Evolutionary conservation across 2,329 filamentous ascomycete species (phyloP), one percentile per base, ranked within the genome.

Genomic region (Eutypella sp.): DNA sequence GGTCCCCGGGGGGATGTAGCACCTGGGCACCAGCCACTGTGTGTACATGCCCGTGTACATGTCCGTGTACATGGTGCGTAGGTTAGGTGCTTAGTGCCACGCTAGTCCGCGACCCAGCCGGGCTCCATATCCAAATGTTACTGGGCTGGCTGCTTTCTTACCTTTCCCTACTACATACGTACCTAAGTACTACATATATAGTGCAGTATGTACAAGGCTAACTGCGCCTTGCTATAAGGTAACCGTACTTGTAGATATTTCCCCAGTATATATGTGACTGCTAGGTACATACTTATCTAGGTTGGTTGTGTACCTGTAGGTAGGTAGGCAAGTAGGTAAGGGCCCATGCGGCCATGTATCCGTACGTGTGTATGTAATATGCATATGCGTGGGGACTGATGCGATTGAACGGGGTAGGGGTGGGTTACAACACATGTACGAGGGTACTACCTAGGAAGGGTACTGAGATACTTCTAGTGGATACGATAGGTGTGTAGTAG

Each of bases 11-110:
- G 20, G 34, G 11, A 37, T 16, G 13, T 6, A 19, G 5, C 22
- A 39, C 15, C 3, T 16, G 15, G 6, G 36, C 36, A 39, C 36
- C 20, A 39, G 36, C 36, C 36, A 39, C 20, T 39, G 20, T 39
- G 36, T 20, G 36, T 24, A 19, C 23, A 3, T 5, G 29, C 16
- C 23, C 18, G 15, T 34, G 15, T 34, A 16, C 15, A 16, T 3
- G 31, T 16, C 15, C 31, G n/a, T 29, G 25, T 29, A 13, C 7
- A 13, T 29, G 25, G 7, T 19, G 9, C 15, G 36, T 18, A 22
- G 20, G 36, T 23, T 38, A 38, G 36, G 36, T 38, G 36, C 36
- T 39, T 39, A 39, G 36, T 39, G 36, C 13, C 19, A 39, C 36
- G 36, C 36, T 39, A 39, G 20, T 19, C 11, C 16, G 5, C 36